phyloP scores from a whole-genome alignment of 257 asterid genomes.

The Fraxinus quadrangulata region DNA sequence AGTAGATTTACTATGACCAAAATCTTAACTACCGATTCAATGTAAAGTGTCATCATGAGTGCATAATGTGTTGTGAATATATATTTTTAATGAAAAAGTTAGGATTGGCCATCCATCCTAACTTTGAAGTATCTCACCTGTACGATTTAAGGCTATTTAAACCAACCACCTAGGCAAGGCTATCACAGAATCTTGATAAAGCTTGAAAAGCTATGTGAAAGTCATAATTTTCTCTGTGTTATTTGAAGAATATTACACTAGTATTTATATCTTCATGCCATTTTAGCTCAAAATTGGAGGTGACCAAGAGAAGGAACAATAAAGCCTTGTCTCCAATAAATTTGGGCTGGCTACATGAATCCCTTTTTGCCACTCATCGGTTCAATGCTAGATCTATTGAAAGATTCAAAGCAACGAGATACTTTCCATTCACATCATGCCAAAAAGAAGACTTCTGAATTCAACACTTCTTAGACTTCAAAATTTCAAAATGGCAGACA shows the following conservation, averaged over 20 bases:
- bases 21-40: neutral
- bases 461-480: neutral
- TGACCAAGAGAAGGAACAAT: neutral
- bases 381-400: neutral
- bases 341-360: neutral
- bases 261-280: neutral
- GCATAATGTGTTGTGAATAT: constrained; percentile 1
- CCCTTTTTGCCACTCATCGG: neutral
- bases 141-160: neutral
- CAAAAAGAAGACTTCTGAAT: neutral
- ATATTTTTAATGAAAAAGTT: neutral
- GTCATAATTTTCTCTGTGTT: neutral
- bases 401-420: neutral
- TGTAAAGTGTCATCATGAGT: neutral
- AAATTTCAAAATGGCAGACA: neutral
- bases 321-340: neutral
- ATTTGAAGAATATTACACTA: neutral
- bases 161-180: neutral
- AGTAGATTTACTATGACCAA: neutral
- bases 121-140: neutral
- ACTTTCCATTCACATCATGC: neutral
- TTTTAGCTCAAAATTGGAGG: neutral
- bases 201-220: neutral
- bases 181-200: neutral
- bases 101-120: neutral